Evolutionary conservation across 331 rosid genomes (phyloP).

Genomic region (Arachis monticola): DNA sequence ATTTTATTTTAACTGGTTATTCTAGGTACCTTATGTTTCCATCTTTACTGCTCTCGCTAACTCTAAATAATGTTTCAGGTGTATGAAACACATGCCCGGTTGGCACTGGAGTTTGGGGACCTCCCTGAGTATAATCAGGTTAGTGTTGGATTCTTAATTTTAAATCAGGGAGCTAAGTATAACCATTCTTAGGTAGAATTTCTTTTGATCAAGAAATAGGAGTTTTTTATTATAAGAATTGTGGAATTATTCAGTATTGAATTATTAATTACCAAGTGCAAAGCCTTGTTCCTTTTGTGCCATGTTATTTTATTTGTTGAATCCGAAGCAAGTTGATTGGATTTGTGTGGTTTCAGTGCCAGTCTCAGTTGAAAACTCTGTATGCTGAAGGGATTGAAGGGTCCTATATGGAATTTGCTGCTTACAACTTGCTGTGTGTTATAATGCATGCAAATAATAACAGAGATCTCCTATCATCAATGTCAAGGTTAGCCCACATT

Average conservation of each 20-base stretch:
- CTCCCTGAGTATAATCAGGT: slow-evolving; percentile 97
- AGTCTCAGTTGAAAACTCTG: slow-evolving; percentile 80
- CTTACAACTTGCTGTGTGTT: slow-evolving; percentile 92
- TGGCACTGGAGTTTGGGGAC: slow-evolving; percentile 93
- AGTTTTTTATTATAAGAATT: slow-evolving; percentile 23
- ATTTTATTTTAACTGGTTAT: background rate
- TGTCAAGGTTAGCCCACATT: slow-evolving; percentile 70
- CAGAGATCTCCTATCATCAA: slow-evolving; percentile 84
- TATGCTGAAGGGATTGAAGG: slow-evolving; percentile 94
- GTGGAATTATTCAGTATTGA: background rate
- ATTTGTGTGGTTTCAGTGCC: slow-evolving; percentile 77
- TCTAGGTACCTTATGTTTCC: slow-evolving; percentile 5
- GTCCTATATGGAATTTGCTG: slow-evolving; percentile 92
- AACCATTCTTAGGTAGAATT: background rate
- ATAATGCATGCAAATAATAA: slow-evolving; percentile 88
- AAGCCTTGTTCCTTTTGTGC: background rate
- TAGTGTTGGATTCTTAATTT: slow-evolving; percentile 30
- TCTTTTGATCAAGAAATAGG: slow-evolving; percentile 9
- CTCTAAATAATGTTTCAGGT: slow-evolving; percentile 60
- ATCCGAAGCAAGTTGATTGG: slow-evolving; percentile 4
- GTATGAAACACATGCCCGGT: slow-evolving; percentile 94
- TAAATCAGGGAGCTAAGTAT: background rate
- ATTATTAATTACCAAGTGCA: background rate
- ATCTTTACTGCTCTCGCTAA: slow-evolving; percentile 20
- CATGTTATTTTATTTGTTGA: slow-evolving; percentile 34